Percentiles rank a stretch among this genome's conserved stretches.
Evolutionary conservation across 306 rosid species (phyloP).

Genomic region (Sicyos baderoa): DNA sequence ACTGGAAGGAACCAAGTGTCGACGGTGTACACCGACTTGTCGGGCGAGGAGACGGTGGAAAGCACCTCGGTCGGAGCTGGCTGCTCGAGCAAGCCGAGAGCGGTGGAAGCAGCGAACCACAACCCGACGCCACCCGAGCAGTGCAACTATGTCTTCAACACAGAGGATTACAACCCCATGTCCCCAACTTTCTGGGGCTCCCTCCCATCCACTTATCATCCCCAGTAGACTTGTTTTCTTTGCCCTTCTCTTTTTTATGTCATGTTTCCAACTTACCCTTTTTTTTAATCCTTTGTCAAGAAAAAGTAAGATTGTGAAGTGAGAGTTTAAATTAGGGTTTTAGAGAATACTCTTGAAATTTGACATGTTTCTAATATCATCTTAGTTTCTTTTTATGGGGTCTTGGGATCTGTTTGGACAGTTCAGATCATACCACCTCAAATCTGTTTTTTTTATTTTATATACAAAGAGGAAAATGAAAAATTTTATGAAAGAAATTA

Average conservation of each 20-base stretch:
- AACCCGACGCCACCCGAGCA: slow-evolving; percentile 15
- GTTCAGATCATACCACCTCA: slow-evolving; percentile 23
- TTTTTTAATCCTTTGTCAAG: too few species aligned
- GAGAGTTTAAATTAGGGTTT: slow-evolving; percentile 18
- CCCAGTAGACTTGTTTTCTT: slow-evolving; percentile 4
- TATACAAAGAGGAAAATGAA: background rate
- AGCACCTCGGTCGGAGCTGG: slow-evolving; percentile 52
- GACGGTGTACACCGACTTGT: slow-evolving; percentile 54
- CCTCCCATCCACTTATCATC: slow-evolving; percentile 15
- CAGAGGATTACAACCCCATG: slow-evolving; percentile 53
- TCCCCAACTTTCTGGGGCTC: slow-evolving; percentile 53
- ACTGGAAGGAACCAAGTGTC: slow-evolving; percentile 46
- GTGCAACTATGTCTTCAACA: slow-evolving; percentile 45
- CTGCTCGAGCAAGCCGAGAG: slow-evolving; percentile 27
- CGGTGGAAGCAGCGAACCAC: background rate
- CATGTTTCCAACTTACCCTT: slow-evolving; percentile 8
- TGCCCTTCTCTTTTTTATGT: background rate
- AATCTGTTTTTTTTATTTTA: slow-evolving; percentile 7
- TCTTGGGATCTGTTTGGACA: slow-evolving; percentile 12
- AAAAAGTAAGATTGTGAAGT: slow-evolving; percentile 16
- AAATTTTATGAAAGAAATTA: background rate
- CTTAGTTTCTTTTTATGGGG: background rate
- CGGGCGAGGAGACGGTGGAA: slow-evolving; percentile 86
- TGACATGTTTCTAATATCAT: slow-evolving; percentile 7
- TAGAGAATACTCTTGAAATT: slow-evolving; percentile 13